These are phyloP conservation scores for Syzygium aromaticum DNA, from an alignment of 345 rosid species.

Conservation along the genomic window DNA sequence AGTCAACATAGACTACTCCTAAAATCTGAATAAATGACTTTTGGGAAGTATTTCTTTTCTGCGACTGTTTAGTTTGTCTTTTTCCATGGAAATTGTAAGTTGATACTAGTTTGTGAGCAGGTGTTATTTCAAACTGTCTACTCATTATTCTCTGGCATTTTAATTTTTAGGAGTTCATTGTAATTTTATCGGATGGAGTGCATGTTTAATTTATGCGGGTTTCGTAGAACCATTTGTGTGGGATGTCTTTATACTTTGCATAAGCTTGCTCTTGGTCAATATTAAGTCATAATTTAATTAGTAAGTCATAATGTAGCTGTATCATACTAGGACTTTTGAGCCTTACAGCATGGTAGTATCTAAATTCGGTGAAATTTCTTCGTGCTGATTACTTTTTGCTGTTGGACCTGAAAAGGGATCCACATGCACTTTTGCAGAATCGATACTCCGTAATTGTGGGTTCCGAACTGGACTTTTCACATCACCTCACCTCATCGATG, in stretches of 20 bases:
- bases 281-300: background rate
- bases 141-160: background rate
- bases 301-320: background rate
- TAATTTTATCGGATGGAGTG: background rate
- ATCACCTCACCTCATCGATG: conserved; percentile 91
- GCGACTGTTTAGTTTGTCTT: background rate
- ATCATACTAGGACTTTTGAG: background rate
- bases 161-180: background rate
- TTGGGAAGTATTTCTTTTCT: background rate
- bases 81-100: background rate
- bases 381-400: background rate
- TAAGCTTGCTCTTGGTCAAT: background rate
- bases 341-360: background rate
- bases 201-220: background rate
- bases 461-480: conserved; percentile 90
- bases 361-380: background rate
- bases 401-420: conserved; percentile 56
- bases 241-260: background rate
- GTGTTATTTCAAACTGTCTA: background rate
- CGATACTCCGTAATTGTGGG: conserved; percentile 72
- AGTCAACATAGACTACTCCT: background rate
- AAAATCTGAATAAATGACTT: background rate
- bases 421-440: conserved; percentile 81
- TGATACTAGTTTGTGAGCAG: background rate
- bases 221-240: background rate